A percentile compares a stretch with the other conserved stretches of the same genome.
Conservation (phyloP, 2,329 filamentous ascomycete species). For the Neonectria ditissima region DNA sequence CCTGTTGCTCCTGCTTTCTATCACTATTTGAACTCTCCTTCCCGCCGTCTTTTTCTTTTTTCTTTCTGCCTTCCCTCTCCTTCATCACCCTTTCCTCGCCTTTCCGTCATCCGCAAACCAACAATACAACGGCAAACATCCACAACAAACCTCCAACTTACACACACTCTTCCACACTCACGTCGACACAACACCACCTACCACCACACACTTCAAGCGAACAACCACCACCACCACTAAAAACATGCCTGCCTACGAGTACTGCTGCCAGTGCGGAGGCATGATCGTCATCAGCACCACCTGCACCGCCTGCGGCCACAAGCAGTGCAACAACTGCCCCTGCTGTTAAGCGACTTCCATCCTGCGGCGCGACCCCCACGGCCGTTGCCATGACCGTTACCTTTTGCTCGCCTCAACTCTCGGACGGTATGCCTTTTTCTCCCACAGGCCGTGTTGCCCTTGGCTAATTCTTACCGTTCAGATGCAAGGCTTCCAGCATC, state of each 20-base stretch:
- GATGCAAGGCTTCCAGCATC: slow-evolving; percentile 6
- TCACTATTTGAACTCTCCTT: slow-evolving; percentile 39
- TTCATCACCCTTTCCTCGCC: slow-evolving; percentile 8
- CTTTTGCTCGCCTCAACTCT: slow-evolving; percentile 6
- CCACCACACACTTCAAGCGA: slow-evolving; percentile 15
- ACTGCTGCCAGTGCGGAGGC: slow-evolving; percentile 67
- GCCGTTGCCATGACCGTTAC: slow-evolving; percentile 21
- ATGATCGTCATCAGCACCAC: slow-evolving; percentile 69
- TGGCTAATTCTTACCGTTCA: slow-evolving; percentile 1
- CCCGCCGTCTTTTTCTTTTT: slow-evolving; percentile 21
- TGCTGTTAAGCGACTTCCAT: slow-evolving; percentile 44
- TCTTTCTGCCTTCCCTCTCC: neutral
- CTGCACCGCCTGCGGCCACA: slow-evolving; percentile 63
- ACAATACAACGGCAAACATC: slow-evolving; percentile 1
- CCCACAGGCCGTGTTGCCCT: neutral
- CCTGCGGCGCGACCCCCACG: slow-evolving; percentile 5
- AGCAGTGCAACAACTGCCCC: slow-evolving; percentile 62
- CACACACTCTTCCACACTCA: slow-evolving; percentile 4
- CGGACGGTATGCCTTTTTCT: neutral
- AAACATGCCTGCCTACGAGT: slow-evolving; percentile 60
- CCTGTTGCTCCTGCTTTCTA: slow-evolving; percentile 19
- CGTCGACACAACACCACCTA: slow-evolving; percentile 7
- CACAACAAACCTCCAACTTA: neutral
- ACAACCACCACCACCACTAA: slow-evolving; percentile 27
- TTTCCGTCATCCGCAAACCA: slow-evolving; percentile 9